Evolutionary conservation across 768 basidiomycete species (phyloP), one percentile per base, ranked within the genome.

Genomic region (Auricularia cornea): DNA sequence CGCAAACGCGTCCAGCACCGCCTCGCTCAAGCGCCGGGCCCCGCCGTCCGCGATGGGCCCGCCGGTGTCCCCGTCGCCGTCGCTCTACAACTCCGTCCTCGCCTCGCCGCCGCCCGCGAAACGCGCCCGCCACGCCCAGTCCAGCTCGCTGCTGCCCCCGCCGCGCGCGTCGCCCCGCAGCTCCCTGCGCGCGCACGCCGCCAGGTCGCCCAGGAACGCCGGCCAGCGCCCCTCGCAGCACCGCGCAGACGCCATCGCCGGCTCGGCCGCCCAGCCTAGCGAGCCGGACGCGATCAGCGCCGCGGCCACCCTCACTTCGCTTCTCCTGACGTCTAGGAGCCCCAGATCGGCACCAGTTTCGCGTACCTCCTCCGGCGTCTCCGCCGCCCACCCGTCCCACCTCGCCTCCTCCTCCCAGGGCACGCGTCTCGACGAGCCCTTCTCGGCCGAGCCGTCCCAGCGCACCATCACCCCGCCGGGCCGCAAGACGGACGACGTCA

Each of bases 221-320:
- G 67, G 77, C 80, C 64, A 79, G 78, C 63, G 72, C 67, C 0
- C 63, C 66, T 29, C 73, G 69, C 28, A n/a, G n/a, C n/a, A 33
- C 70, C 29, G 83, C 68, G 72, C 59, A 73, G 71, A 61, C 71
- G 77, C 20, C 66, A 69, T 40, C 76, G 78, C 67, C 85, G 81
- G 72, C 80, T 83, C 66, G 82, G 80, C 48, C 81, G 81, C 20
- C 76, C 77, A 66, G 64, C 73, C 68, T 38, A n/a, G 56, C 48
- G 48, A 60, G 54, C 33, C 60, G 61, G 51, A 59, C 54, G 48
- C 63, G 59, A 88, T 91, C 82, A 88, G 91, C 72, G 90, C 90
- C 44, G 90, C 90, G 6, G 88, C 87, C 30, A 89, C 90, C 10
- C 77, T 92, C 66, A 91, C 90, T 0, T 85, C 85, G 12, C 78